A percentile compares a stretch with the other conserved stretches of the same genome.
These are phyloP conservation scores for Alliaria petiolata DNA, from an alignment of 345 rosid genomes.

Conservation along the genomic window DNA sequence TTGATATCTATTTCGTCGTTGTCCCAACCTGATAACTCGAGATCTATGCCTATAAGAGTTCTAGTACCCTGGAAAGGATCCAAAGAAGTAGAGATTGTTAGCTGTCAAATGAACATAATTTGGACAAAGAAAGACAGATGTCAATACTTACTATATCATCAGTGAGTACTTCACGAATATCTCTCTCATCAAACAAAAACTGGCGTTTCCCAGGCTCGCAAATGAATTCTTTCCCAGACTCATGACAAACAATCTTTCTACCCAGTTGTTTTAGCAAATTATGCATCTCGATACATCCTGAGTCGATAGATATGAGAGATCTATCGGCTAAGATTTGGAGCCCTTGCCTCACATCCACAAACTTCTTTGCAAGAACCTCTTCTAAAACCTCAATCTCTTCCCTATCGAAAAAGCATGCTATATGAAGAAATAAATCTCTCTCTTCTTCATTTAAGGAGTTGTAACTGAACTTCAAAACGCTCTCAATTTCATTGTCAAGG, in stretches of 20 bases:
- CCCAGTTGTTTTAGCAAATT: slow-evolving; percentile 27
- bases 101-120: not conserved
- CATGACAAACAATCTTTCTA: not conserved
- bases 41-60: not conserved
- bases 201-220: not conserved
- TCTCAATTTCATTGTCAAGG: no score
- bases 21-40: not conserved
- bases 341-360: not conserved
- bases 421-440: not conserved
- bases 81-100: no score
- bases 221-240: no score
- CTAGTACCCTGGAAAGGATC: slow-evolving; percentile 2
- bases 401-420: no score
- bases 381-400: not conserved
- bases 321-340: not conserved
- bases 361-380: not conserved
- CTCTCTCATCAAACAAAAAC: not conserved
- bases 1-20: no score
- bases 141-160: not conserved
- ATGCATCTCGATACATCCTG: slow-evolving; percentile 5
- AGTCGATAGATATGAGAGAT: not conserved
- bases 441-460: no score
- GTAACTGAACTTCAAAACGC: no score
- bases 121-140: not conserved
- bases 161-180: not conserved